Percentiles rank a stretch among this genome's conserved stretches.
Evolutionary conservation across 106 monocot species (phyloP).

Genomic region (Dendrobium nobile): DNA sequence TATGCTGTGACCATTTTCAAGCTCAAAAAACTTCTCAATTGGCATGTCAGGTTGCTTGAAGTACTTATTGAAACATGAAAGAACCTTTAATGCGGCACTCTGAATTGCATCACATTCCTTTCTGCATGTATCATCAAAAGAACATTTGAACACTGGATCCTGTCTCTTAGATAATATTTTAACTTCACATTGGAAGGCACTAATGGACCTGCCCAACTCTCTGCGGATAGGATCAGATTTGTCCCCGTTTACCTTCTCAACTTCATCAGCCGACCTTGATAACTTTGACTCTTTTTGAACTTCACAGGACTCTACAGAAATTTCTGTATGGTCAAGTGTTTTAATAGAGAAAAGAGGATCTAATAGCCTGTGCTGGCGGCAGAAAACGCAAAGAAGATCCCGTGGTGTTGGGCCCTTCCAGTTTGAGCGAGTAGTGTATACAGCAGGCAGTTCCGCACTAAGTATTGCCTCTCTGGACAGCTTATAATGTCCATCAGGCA

Average conservation of each 20-base stretch:
- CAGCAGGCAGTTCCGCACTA: constrained; percentile 60
- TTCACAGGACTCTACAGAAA: neutral
- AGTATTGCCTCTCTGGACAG: constrained; percentile 71
- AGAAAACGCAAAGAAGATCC: constrained; percentile 66
- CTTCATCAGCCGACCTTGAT: constrained; percentile 4
- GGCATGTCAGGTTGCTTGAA: constrained; percentile 42
- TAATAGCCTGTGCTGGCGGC: constrained; percentile 62
- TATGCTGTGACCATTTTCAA: constrained; percentile 26
- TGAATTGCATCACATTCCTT: constrained; percentile 88
- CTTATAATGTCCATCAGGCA: constrained; percentile 82
- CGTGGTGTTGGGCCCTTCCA: constrained; percentile 77
- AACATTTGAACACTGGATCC: constrained; percentile 45
- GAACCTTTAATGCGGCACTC: constrained; percentile 56
- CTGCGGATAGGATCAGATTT: neutral
- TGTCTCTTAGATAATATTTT: constrained; percentile 54
- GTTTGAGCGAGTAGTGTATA: constrained; percentile 55
- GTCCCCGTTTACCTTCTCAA: constrained; percentile 14
- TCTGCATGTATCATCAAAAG: constrained; percentile 30
- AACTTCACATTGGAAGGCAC: constrained; percentile 56
- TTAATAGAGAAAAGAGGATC: constrained; percentile 61
- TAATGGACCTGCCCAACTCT: constrained; percentile 10
- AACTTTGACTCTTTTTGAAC: constrained; percentile 5
- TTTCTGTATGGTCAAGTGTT: constrained; percentile 16
- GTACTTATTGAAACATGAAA: constrained; percentile 56
- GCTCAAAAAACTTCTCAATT: constrained; percentile 24